Evolutionary conservation across 257 asterid genomes (phyloP).

Genomic region (Solanum virginianum): DNA sequence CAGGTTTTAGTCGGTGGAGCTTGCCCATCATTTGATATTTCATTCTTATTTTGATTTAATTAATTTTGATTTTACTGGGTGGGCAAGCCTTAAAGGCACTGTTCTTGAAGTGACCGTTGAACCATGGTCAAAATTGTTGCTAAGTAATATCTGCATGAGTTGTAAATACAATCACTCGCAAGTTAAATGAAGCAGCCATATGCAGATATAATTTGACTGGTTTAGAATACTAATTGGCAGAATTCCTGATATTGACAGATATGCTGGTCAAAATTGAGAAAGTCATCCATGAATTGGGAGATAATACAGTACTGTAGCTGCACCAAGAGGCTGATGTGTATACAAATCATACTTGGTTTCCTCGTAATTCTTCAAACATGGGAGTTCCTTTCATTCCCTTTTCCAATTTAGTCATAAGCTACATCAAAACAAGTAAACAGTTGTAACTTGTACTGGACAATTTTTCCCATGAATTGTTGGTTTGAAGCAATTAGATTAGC

Average conservation of each 20-base stretch:
- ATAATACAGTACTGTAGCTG: slow-evolving; percentile 17
- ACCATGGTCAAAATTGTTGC: neutral
- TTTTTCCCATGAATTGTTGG: neutral
- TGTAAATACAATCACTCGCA: neutral
- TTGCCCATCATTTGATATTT: neutral
- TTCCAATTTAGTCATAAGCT: neutral
- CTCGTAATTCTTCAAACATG: neutral
- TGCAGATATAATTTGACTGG: neutral
- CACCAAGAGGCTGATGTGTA: neutral
- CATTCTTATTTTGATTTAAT: neutral
- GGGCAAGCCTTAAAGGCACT: neutral
- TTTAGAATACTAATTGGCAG: neutral
- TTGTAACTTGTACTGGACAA: neutral
- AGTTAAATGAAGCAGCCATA: neutral
- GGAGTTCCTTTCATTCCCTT: neutral
- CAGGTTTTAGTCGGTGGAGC: neutral
- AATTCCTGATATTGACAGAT: slow-evolving; percentile 34
- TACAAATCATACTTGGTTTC: neutral
- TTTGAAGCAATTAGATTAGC: neutral
- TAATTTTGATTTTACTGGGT: neutral
- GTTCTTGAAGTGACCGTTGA: neutral
- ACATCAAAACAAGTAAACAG: neutral
- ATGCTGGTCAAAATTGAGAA: slow-evolving; percentile 56
- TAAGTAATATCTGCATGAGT: neutral
- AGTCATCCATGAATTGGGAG: slow-evolving; percentile 52